Evolutionary conservation across 1,139 yeast species (phyloP), one percentile per base, ranked within the genome.

Genomic region (Kurtzmaniella natalensis): DNA sequence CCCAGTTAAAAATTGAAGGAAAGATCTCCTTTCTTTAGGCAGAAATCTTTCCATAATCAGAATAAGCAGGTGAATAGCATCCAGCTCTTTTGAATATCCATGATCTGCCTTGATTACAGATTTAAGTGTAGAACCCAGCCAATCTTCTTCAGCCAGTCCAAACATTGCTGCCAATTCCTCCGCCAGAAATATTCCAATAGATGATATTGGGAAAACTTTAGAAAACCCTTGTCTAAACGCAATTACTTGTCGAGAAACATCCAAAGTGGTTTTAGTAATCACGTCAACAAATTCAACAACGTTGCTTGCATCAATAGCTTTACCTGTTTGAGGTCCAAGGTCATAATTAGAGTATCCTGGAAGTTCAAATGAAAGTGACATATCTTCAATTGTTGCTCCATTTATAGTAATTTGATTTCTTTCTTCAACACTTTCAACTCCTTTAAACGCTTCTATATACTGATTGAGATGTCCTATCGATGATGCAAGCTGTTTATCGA

Each of bases 1-100:
- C 0, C 98, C 98, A 0, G 98, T 92, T 42, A 89, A 65, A 55
- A 92, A 92, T 54, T 87, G 96, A 33, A 88, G 60, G 50, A 92
- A 89, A 24, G 70, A 61, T 32, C 97, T 70, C 42, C 83, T 76
- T 42, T 88, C 83, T 4, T 50, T 49, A 8, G 57, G 38, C 18
- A 53, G 40, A 42, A 88, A 82, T 5, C 62, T 61, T 3, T 75
- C 54, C 72, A 92, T 65, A 1, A 86, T 70, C 22, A 67, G 64
- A 20, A 88, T 58, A 37, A 92, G 61, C 39, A 74, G 68, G 40
- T 68, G 70, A 8, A 92, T 76, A 0, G 82, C 70, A 13, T 60
- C 60, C 2, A 95, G 84, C 23, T 83, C 94, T 50, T 75, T 73
- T 6, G 75, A 74, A 48, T 83, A 92, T 2, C 98, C 98, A 56